Evolutionary conservation across 2,329 filamentous ascomycete genomes (phyloP), one percentile per base, ranked within the genome.

Genomic region (Neurospora crassa): DNA sequence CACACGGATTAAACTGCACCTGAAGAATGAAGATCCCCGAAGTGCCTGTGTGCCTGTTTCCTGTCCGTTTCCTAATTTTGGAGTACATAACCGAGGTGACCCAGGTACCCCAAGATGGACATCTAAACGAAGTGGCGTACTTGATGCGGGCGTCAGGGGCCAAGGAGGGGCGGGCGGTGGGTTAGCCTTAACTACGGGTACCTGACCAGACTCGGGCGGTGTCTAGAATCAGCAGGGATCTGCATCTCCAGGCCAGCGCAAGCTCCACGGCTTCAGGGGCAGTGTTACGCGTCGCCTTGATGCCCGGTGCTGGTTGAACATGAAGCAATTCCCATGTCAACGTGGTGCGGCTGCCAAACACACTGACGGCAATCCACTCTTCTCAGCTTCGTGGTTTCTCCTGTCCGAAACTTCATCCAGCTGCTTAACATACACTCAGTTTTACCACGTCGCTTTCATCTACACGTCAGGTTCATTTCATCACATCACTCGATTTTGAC

Each of bases 251-350:
- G 53, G 53, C 3, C 16, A 29, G 53, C 53, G 16, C 14, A 18
- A 63, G 53, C 24, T 63, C 53, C 53, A 63, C 53, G 29, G 53
- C 67, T 71, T 68, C 67, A 69, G 76, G 76, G 76, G 76, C 75
- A 76, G 68, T 72, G 72, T 63, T 63, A 63, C 53, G 53, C 53
- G 53, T 63, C 47, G 20, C 12, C 53, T 63, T 63, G 29, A 63
- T n/a, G n/a, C n/a, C n/a, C 1, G 10, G 37, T 5, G 10, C 53
- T 16, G 16, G 53, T 11, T 18, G 29, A 37, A 63, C 16, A 34
- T 63, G 53, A 63, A 63, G 53, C 29, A 29, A 63, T 63, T n/a
- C 53, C 53, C 53, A 63, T 63, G 53, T 63, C 53, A 18, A 34
- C 24, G 24, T 63, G 16, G 18, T 34, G 29, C 53, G 29, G 47